Conservation (phyloP, 2,329 filamentous ascomycete genomes). For the Tolypocladium sp. region DNA sequence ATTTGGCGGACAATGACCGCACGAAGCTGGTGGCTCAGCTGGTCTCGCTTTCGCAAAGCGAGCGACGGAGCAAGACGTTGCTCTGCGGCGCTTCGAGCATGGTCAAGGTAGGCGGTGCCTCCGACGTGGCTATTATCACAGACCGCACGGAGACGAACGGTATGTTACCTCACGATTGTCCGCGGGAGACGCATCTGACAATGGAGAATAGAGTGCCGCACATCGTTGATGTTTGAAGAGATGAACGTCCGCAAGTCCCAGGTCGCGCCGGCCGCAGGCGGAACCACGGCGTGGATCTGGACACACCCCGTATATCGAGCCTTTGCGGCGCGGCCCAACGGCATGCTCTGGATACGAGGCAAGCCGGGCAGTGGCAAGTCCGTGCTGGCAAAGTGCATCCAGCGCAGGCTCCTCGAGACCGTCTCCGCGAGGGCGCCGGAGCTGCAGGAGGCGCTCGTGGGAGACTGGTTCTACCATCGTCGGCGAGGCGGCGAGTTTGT, state of each 20-base stretch:
- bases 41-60: too few species aligned
- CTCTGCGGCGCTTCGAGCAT: neutral
- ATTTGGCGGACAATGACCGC: neutral
- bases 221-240: neutral
- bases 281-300: slow-evolving; percentile 1
- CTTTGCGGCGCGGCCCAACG: neutral
- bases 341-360: slow-evolving; percentile 3
- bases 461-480: neutral
- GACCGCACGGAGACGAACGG: neutral
- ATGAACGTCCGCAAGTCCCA: neutral
- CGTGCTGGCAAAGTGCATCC: slow-evolving; percentile 2
- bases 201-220: neutral
- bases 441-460: neutral
- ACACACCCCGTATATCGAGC: neutral
- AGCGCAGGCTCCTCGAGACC: neutral
- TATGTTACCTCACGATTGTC: neutral
- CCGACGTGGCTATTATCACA: neutral
- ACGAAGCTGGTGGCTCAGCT: neutral
- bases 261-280: neutral
- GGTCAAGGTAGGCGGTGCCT: neutral
- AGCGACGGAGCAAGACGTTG: neutral
- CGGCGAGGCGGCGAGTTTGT: neutral
- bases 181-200: neutral
- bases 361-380: slow-evolving; percentile 5
- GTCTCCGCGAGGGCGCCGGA: neutral